Evolutionary conservation across 2,329 filamentous ascomycete genomes (phyloP).

Genomic region (Fusarium beomiforme): DNA sequence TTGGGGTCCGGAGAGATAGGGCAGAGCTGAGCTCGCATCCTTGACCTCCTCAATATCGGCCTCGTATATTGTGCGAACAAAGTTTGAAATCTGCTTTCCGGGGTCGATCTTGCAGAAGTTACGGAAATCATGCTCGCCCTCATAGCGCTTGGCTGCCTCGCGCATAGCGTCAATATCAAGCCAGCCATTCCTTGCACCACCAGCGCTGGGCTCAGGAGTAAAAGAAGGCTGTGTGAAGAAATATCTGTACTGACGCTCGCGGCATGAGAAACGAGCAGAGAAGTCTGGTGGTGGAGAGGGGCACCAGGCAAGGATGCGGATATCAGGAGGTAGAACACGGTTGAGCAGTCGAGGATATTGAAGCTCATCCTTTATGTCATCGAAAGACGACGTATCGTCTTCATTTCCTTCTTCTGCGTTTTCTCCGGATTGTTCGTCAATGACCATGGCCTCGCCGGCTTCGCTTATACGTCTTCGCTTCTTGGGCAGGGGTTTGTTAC

Average conservation of each 20-base stretch:
- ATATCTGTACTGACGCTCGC: constrained; percentile 91
- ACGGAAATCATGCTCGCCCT: constrained; percentile 91
- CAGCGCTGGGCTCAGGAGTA: constrained; percentile 62
- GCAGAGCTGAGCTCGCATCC: constrained; percentile 62
- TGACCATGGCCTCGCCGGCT: constrained; percentile 36
- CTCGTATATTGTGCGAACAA: constrained; percentile 80
- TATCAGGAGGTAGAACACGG: constrained; percentile 86
- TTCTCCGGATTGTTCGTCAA: constrained; percentile 28
- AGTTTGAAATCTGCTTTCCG: constrained; percentile 88
- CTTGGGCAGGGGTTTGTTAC: constrained; percentile 71
- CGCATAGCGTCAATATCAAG: constrained; percentile 90
- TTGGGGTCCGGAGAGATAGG: constrained; percentile 60
- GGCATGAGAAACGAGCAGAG: constrained; percentile 91
- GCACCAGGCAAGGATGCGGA: constrained; percentile 93
- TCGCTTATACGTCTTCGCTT: constrained; percentile 39
- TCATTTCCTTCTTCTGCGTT: constrained; percentile 25
- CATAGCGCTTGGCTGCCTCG: constrained; percentile 79
- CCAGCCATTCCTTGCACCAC: constrained; percentile 71
- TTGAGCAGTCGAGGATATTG: constrained; percentile 87
- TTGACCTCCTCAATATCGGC: constrained; percentile 79
- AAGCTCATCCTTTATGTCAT: constrained; percentile 82
- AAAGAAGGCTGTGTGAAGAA: constrained; percentile 97
- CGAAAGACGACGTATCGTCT: constrained; percentile 53
- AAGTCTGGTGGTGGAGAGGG: constrained; percentile 82
- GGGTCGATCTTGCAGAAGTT: constrained; percentile 97